Evolutionary conservation across 2,329 filamentous ascomycete genomes (phyloP), one percentile per base, ranked within the genome.

Genomic region (Chlorencoelia australis): DNA sequence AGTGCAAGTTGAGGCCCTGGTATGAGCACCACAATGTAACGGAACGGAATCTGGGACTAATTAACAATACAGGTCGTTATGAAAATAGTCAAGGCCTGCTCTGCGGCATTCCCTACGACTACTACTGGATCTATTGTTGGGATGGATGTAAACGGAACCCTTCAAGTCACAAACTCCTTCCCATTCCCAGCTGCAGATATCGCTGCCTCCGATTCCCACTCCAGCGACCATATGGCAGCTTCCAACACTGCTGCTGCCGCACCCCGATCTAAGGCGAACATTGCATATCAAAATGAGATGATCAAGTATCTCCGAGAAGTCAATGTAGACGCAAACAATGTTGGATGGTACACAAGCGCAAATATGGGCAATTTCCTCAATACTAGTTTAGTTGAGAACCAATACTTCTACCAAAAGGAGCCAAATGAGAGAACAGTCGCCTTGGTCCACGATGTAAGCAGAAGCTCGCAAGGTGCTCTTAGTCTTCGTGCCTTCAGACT

Each of bases 361-460:
- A 94, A 87, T 62, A 93, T 98, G 84, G 91, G 91, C 63, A 96
- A 94, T 71, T 96, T 96, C 54, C 73, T 96, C 70, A 95, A 88
- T 69, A 63, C 82, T 58, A 84, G 82, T 69, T 88, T 94, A 59
- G 84, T 98, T 63, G 91, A 98, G 73, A 98, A 96, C 69, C 88
- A 95, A 64, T 87, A 79, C 66, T 83, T 88, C 68, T 96, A 94
- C 70, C 91, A 98, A 70, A 91, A 85, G 63, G 85, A 93, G 53
- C 59, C 75, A 53, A 94, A 94, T 60, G 85, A 91, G 64, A 72
- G 75, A 61, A 87, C 84, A 5, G 77, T 95, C 29, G 86, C 86
- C 31, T 71, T 98, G 38, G 85, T 98, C 24, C 88, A 96, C 65
- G 91, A 98, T 59, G 84, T 94, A 51, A 93, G 85, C 74, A 78